Evolutionary conservation across 2,329 filamentous ascomycete genomes (phyloP), one percentile per base, ranked within the genome.

Genomic region (Grosmannia huntii): DNA sequence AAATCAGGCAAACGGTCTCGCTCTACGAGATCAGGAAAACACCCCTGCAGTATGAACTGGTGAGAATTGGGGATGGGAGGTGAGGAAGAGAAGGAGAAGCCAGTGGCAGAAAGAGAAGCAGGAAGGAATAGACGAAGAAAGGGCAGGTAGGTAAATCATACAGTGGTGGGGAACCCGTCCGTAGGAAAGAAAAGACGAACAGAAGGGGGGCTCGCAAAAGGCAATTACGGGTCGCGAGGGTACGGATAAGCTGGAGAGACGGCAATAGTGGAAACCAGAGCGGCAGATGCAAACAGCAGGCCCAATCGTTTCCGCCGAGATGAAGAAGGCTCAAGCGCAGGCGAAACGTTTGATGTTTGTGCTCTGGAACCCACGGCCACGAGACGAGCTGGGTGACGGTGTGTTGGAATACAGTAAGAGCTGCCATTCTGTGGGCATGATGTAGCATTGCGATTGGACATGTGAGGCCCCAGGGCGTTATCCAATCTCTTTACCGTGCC

Each of bases 321-420:
- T 16, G n/a, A 23, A 27, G 41, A 41, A 48, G 46, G 41, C 51
- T 38, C 41, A 50, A 54, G 57, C 51, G 28, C 38, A 25, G 48
- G 21, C 51, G 57, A 62, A 61, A 61, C 61, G 56, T 59, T 57
- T 58, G 56, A 56, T 55, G 61, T 57, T 44, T 48, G 48, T 53
- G 41, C 36, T 56, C 14, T 58, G 51, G 58, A 58, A 10, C 52
- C 14, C 14, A 46, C 46, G 21, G n/a, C 28, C 31, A 41, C 25
- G 48, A 51, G 48, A 27, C 16, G 10, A 12, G 12, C 10, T 38
- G 10, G 38, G 38, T n/a, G n/a, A n/a, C n/a, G n/a, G n/a, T n/a
- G n/a, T n/a, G n/a, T n/a, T n/a, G n/a, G n/a, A n/a, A n/a, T n/a
- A n/a, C n/a, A n/a, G n/a, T n/a, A n/a, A n/a, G n/a, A n/a, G n/a